Conservation (phyloP, 129 eudicot species). For the Helianthus tuberosus region DNA sequence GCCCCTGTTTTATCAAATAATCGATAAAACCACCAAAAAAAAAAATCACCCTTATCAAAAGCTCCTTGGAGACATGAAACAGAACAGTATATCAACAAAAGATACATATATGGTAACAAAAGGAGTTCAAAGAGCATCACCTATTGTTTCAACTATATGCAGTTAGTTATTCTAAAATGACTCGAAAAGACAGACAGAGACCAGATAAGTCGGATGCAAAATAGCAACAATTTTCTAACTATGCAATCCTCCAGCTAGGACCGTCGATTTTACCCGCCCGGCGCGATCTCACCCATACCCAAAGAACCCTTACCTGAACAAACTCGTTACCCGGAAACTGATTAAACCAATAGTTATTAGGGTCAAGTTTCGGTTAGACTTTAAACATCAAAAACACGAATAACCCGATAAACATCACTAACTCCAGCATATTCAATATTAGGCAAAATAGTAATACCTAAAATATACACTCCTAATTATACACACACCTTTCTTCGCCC, state of each 20-base stretch:
- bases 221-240: not conserved
- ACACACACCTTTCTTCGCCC: constrained; percentile 68
- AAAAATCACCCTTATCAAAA: not conserved
- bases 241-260: not conserved
- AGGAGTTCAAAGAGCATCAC: not conserved
- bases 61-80: constrained; percentile 1
- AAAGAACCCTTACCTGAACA: too few relatives aligned
- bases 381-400: too few relatives aligned
- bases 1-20: not conserved
- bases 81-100: not conserved
- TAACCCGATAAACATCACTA: too few relatives aligned
- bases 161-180: not conserved
- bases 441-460: not conserved
- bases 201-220: not conserved
- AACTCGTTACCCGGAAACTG: too few relatives aligned
- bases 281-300: too few relatives aligned
- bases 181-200: constrained; percentile 7
- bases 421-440: not conserved
- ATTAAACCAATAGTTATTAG: too few relatives aligned
- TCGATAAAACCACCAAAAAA: not conserved
- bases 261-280: too few relatives aligned
- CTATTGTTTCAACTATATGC: not conserved
- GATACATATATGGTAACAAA: constrained; percentile 14
- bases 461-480: not conserved
- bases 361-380: too few relatives aligned